A percentile compares a stretch with the other conserved stretches of the same genome.
Evolutionary conservation across 208 protist species (phyloP).

Genomic region (Leishmania gerbilli): DNA sequence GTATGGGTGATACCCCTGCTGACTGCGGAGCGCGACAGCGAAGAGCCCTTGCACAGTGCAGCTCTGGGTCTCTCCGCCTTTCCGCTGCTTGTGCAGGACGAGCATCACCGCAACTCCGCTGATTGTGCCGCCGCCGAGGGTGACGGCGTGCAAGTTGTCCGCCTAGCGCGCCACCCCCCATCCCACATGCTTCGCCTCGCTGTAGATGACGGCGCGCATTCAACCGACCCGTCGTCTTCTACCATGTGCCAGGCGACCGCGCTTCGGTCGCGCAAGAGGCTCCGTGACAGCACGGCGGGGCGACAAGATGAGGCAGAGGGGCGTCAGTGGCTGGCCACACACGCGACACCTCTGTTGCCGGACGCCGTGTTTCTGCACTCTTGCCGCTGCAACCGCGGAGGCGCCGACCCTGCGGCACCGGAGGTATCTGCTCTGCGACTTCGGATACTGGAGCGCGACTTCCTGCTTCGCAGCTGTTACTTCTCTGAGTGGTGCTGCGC

Average conservation of each 20-base stretch:
- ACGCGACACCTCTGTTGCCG: neutral
- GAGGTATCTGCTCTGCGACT: neutral
- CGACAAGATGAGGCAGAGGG: neutral
- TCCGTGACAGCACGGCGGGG: neutral
- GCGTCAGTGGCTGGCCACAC: neutral
- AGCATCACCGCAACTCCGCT: neutral
- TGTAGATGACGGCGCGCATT: neutral
- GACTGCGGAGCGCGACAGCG: neutral
- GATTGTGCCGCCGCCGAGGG: neutral
- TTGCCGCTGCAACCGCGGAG: neutral
- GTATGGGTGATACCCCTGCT: conserved; percentile 32
- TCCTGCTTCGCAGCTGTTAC: conserved; percentile 18
- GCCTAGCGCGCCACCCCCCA: conserved; percentile 6
- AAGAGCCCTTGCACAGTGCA: neutral
- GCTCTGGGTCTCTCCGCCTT: neutral
- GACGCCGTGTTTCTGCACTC: neutral
- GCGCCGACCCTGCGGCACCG: neutral
- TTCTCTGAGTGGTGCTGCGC: conserved; percentile 31
- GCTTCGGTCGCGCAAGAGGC: conserved; percentile 3
- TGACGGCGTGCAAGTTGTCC: neutral
- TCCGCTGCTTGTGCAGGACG: neutral
- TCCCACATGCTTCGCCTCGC: conserved; percentile 1
- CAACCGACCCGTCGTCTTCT: no score
- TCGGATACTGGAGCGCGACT: conserved; percentile 9
- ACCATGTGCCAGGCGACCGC: neutral